phyloP scores from a whole-genome alignment of 2,329 filamentous ascomycete genomes.

The Didymosphaeria variabile region DNA sequence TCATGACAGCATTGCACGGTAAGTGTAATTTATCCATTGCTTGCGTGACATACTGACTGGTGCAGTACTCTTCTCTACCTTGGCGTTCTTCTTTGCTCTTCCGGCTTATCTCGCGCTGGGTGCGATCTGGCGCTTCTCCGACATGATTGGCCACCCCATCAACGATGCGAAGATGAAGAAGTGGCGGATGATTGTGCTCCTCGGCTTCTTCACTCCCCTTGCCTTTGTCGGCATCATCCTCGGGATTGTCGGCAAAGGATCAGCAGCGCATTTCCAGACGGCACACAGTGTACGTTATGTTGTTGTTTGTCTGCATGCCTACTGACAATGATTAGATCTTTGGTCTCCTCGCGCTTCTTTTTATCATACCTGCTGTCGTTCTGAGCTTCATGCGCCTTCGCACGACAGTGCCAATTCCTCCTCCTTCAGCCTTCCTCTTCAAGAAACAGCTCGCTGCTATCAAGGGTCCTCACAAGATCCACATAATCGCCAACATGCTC shows the following conservation, averaged over 20 bases:
- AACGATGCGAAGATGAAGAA: constrained; percentile 35
- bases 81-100: constrained; percentile 38
- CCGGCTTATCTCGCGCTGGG: constrained; percentile 38
- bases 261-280: constrained; percentile 33
- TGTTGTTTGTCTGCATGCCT: not conserved
- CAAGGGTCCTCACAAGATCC: constrained; percentile 35
- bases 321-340: constrained; percentile 28
- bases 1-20: constrained; percentile 37
- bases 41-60: not conserved
- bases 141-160: constrained; percentile 34
- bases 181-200: constrained; percentile 32
- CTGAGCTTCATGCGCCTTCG: constrained; percentile 32
- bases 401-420: constrained; percentile 29
- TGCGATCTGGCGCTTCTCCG: constrained; percentile 35
- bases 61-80: constrained; percentile 29
- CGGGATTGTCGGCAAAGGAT: constrained; percentile 39
- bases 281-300: constrained; percentile 33
- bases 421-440: constrained; percentile 27
- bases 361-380: constrained; percentile 30
- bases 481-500: constrained; percentile 31
- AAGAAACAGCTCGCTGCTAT: constrained; percentile 32
- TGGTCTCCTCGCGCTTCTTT: constrained; percentile 32
- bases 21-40: not conserved
- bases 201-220: constrained; percentile 29
- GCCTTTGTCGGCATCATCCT: constrained; percentile 31